phyloP scores from a whole-genome alignment of 192 early-diverging fungal species.

The Rhizoclosmatium sp. region DNA sequence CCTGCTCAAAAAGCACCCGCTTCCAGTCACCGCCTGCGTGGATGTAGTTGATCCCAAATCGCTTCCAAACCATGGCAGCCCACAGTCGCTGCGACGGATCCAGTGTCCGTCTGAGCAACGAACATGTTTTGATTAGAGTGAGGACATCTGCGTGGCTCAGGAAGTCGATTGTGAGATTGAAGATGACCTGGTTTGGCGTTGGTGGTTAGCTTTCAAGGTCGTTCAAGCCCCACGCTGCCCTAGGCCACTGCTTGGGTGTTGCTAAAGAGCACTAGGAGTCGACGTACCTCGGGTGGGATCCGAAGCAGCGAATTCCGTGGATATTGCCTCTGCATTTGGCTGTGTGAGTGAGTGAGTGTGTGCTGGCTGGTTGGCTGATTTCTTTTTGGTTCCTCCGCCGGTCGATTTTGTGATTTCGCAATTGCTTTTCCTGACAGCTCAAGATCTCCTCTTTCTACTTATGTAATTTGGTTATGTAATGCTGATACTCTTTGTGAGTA shows the following conservation, averaged over 20 bases:
- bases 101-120: not conserved
- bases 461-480: too few relatives aligned
- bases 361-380: too few relatives aligned
- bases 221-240: not conserved
- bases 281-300: not conserved
- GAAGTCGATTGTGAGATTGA: conserved; percentile 3
- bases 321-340: too few relatives aligned
- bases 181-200: conserved; percentile 12
- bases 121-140: conserved; percentile 2
- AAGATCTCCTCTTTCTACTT: too few relatives aligned
- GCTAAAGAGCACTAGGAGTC: not conserved
- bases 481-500: too few relatives aligned
- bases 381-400: too few relatives aligned
- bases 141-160: not conserved
- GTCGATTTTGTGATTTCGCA: too few relatives aligned
- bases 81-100: not conserved
- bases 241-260: not conserved
- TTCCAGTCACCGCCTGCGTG: not conserved
- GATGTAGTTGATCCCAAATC: conserved; percentile 23
- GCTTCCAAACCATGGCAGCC: not conserved
- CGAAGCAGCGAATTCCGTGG: not conserved
- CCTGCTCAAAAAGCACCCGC: conserved; percentile 9
- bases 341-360: too few relatives aligned
- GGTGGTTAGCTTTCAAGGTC: not conserved
- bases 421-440: too few relatives aligned